Evolutionary conservation across 2,329 filamentous ascomycete species (phyloP).

Genomic region (Cercospora zeina): DNA sequence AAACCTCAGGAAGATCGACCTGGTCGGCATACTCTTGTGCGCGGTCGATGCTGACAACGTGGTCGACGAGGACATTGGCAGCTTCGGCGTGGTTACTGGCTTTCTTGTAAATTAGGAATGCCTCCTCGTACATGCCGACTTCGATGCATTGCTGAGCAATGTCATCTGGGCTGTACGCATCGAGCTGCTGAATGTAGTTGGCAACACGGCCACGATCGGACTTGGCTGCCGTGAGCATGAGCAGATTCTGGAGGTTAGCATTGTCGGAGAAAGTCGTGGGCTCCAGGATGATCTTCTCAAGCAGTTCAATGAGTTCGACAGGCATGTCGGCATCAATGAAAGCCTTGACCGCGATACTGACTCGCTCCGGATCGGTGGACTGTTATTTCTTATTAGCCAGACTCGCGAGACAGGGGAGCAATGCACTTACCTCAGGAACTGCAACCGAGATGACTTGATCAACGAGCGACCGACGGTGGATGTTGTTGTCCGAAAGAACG

Average conservation of each 20-base stretch:
- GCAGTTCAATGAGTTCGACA: constrained; percentile 89
- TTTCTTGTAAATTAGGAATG: constrained; percentile 99
- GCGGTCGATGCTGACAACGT: constrained; percentile 96
- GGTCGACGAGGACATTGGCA: constrained; percentile 87
- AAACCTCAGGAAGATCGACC: constrained; percentile 90
- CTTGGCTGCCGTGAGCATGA: constrained; percentile 95
- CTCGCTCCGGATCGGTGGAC: constrained; percentile 88
- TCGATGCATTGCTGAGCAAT: constrained; percentile 92
- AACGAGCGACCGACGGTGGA: constrained; percentile 87
- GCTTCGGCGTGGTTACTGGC: constrained; percentile 83
- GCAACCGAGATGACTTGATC: constrained; percentile 96
- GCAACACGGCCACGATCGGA: constrained; percentile 93
- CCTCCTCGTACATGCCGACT: constrained; percentile 92
- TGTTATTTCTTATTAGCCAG: constrained; percentile 56
- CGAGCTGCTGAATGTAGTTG: constrained; percentile 91
- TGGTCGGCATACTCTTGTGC: constrained; percentile 94
- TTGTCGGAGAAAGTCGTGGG: constrained; percentile 99
- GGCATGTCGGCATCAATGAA: constrained; percentile 91
- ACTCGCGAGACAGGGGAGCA: background rate
- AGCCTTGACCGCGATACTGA: constrained; percentile 88
- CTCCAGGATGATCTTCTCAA: constrained; percentile 99
- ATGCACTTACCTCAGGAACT: constrained; percentile 51
- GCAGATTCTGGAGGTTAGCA: constrained; percentile 88
- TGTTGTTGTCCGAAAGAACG: constrained; percentile 92
- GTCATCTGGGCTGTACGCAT: constrained; percentile 86